These are phyloP conservation scores for Serendipita sp. DNA, from an alignment of 768 basidiomycete species.

Conservation along the genomic window DNA sequence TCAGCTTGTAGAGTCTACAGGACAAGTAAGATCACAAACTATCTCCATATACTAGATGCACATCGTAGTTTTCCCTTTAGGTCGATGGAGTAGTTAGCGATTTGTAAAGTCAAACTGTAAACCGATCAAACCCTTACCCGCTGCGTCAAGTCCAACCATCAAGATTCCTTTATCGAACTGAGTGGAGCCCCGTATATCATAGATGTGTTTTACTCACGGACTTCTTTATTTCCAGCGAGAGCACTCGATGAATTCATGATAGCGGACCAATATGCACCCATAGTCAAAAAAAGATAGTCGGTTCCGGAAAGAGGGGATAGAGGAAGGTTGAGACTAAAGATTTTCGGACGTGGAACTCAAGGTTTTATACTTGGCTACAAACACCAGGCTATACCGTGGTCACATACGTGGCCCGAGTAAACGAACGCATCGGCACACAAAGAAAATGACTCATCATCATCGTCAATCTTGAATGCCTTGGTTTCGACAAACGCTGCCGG, in stretches of 20 bases:
- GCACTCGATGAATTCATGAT: background rate
- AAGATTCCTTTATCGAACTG: background rate
- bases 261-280: background rate
- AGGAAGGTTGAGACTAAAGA: too few species aligned
- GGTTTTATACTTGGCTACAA: too few species aligned
- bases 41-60: background rate
- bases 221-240: background rate
- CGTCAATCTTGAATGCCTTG: too few species aligned
- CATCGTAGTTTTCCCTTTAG: background rate
- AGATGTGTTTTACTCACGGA: background rate
- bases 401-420: too few species aligned
- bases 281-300: background rate
- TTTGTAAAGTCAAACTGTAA: too few species aligned
- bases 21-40: background rate
- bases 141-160: background rate
- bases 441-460: too few species aligned
- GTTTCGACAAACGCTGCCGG: too few species aligned
- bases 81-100: background rate
- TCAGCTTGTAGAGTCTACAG: background rate
- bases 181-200: too few species aligned
- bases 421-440: too few species aligned
- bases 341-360: too few species aligned
- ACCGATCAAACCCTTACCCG: background rate
- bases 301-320: background rate
- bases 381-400: too few species aligned